Conservation (phyloP, 192 early-diverging fungal species). For the Entomortierella parvispora region DNA sequence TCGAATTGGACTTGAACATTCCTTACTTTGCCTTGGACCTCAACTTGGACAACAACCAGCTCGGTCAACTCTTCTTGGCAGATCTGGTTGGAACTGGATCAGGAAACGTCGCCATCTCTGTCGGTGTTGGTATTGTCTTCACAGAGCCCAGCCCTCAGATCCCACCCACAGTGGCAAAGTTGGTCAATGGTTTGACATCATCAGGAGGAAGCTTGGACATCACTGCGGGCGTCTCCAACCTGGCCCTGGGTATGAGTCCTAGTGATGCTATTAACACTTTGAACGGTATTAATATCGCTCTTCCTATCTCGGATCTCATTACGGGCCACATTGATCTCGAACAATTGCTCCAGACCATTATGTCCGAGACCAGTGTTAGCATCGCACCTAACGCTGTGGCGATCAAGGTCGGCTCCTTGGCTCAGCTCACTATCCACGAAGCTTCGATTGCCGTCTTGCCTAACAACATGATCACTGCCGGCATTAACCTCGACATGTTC, state of each 20-base stretch:
- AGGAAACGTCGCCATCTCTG: conserved; percentile 36
- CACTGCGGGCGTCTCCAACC: conserved; percentile 32
- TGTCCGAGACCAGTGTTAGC: conserved; percentile 27
- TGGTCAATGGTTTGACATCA: conserved; percentile 32
- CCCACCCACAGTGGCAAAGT: conserved; percentile 31
- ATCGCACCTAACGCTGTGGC: conserved; percentile 20
- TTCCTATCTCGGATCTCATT: conserved; percentile 24
- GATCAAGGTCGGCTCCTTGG: conserved; percentile 40
- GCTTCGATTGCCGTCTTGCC: conserved; percentile 41
- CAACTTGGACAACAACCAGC: conserved; percentile 31
- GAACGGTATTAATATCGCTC: conserved; percentile 18
- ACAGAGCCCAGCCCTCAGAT: conserved; percentile 31
- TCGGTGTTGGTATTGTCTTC: conserved; percentile 46
- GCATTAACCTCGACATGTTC: conserved; percentile 46
- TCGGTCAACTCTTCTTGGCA: conserved; percentile 35
- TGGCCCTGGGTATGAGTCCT: conserved; percentile 40
- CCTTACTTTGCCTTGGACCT: conserved; percentile 46
- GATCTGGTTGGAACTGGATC: conserved; percentile 37
- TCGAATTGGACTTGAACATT: conserved; percentile 42
- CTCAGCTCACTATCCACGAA: conserved; percentile 37
- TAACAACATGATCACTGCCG: conserved; percentile 38
- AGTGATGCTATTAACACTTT: conserved; percentile 39
- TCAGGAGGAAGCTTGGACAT: conserved; percentile 22
- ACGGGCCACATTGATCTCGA: conserved; percentile 21
- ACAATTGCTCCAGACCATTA: conserved; percentile 10